Evolutionary conservation across 2,329 filamentous ascomycete species (phyloP).

Genomic region (Curvularia lunata): DNA sequence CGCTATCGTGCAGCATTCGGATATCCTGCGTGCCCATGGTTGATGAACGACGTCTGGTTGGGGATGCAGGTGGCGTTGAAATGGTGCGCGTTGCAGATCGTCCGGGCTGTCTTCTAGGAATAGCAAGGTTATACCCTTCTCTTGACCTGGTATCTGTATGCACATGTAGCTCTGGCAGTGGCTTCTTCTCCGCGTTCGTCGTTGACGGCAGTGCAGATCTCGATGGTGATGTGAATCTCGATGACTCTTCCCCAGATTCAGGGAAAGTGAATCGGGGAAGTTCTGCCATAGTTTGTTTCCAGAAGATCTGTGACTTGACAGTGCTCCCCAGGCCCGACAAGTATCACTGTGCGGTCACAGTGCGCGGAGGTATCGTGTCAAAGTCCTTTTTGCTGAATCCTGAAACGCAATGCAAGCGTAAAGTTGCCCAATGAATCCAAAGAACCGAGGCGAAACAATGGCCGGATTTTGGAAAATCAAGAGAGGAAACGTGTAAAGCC

Average conservation of each 20-base stretch:
- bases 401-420: constrained; percentile 27
- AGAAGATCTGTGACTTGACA: constrained; percentile 12
- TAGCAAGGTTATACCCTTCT: constrained; percentile 13
- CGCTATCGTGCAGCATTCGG: constrained; percentile 24
- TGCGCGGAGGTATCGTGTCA: constrained; percentile 12
- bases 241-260: constrained; percentile 4
- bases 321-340: constrained; percentile 13
- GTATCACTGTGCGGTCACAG: constrained; percentile 18
- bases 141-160: constrained; percentile 13
- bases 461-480: constrained; percentile 10
- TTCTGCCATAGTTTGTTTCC: constrained; percentile 20
- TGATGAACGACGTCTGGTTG: constrained; percentile 23
- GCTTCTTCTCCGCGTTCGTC: constrained; percentile 11
- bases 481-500: constrained; percentile 1
- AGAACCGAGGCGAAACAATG: constrained; percentile 18
- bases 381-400: constrained; percentile 15
- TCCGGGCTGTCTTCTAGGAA: constrained; percentile 8
- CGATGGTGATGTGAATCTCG: constrained; percentile 1
- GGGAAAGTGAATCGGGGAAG: constrained; percentile 17
- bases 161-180: constrained; percentile 23
- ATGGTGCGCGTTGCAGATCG: constrained; percentile 14
- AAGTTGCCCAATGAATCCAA: constrained; percentile 15
- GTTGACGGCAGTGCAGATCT: constrained; percentile 1
- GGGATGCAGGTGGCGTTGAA: constrained; percentile 39
- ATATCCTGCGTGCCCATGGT: constrained; percentile 25